Evolutionary conservation across 2,329 filamentous ascomycete species (phyloP), one percentile per base, ranked within the genome.

Genomic region (Talaromyces sp.): DNA sequence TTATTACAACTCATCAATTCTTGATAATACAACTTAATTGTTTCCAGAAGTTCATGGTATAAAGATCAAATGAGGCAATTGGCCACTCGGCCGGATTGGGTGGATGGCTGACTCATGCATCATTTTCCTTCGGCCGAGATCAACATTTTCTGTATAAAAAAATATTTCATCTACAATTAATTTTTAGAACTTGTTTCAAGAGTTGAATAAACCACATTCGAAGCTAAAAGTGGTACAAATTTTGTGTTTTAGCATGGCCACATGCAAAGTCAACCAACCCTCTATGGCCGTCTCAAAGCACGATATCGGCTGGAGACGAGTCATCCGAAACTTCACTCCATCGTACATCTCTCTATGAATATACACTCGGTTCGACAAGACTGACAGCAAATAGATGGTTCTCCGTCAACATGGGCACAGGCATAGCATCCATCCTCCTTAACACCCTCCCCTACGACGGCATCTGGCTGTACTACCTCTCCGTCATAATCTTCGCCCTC

Each of bases 341-440:
- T 90, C 74, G 68, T 81, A 70, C 10, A 68, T 70, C 0, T 39
- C 9, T 56, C 33, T 22, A 19, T 9, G 3, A 5, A 39, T 2
- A 37, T 31, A 31, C 13, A 50, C n/a, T 22, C 10, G 9, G 5
- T 31, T n/a, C 2, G 6, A 2, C 7, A 4, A 1, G 27, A 4
- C 19, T 58, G 13, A 58, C 19, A 43, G 6, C 4, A 52, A 24
- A 27, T 22, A 79, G 77, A 68, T 79, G 78, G 78, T 79, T 79
- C 66, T 74, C 75, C 2, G 74, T 79, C 35, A 79, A 70, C 8
- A 80, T 80, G 77, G 77, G 77, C 43, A 80, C 77, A 1, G 78
- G 77, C 0, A 78, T 79, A n/a, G 76, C 78, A 6, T 78, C 77
- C 8, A 72, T 78, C 4, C 69, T 79, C 1, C 69, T 79, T 6